Base-by-base conservation (phyloP, 805 yeast species). In the Sungouiozyma ichnusensis region DNA sequence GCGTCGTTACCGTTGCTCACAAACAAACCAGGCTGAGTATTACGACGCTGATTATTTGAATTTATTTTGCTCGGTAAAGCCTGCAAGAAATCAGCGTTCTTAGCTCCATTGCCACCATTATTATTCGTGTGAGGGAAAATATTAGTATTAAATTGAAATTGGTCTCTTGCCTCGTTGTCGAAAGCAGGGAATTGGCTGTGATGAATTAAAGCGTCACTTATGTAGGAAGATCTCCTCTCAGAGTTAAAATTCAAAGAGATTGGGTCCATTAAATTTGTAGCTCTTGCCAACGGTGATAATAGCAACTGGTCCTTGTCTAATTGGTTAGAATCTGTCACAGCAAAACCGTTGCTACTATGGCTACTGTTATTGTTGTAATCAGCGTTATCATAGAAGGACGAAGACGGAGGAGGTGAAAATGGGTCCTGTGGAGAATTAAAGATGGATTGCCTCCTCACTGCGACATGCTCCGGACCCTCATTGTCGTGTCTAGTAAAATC, bases 181-280 rank as follows among this genome's bases (percentile, higher is more conserved):
- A 16, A 19, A 8, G 13, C 16, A 33, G 53, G 16, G 19, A 20
- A 33, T 17, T 16, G 16, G 40, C 37, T 41, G 11, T 54, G 45
- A 40, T 62, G 62, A 19, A 78, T 73, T 44, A 75, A 67, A 2
- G 73, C 64, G 53, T 80, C 90, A 2, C 87, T 84, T 11, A 85
- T 78, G 55, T 77, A 81, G 41, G 81, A 74, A 13, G 88, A 86
- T 60, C 92, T 72, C 60, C 92, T 70, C 9, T 82, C 74, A 18
- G 74, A 71, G 19, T 38, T 29, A 11, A 20, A 15, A 3, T 16
- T 20, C 16, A 20, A 37, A 27, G 18, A 13, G 7, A 19, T 20
- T 8, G 37, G 15, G 2, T 9, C 8, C 18, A 16, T 8, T 9
- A 31, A 4, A n/a, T 33, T 18, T 32, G 33, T 36, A 19, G 29